Base-by-base conservation (phyloP, 2,329 filamentous ascomycete species). In the Alternaria brassicicola region DNA sequence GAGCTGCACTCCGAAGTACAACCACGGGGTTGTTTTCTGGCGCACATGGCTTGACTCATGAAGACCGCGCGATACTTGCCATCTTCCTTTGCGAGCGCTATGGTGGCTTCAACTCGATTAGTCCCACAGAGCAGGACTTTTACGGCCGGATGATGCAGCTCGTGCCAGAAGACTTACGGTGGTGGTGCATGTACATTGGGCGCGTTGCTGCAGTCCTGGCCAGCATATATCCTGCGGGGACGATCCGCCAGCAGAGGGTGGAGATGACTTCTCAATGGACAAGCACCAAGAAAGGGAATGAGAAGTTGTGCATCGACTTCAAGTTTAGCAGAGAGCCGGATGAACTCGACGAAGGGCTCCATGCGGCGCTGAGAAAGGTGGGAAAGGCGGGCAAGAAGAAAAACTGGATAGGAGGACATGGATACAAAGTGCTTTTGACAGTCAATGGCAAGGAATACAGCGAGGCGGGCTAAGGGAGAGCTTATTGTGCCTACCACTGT, bases 51-150 rank as follows among this genome's bases (percentile, higher is more conserved):
- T 78, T 96, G 25, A 88, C 87, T 1, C 93, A 97, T 72, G 76
- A 87, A 42, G 84, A 88, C 49, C 85, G 92, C 12, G 89, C 90
- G 0, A 76, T 91, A 2, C 80, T 97, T 3, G 91, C 87, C 0
- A 79, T 96, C 4, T 84, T 89, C 1, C 81, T 91, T 1, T 92
- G 88, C 65, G 87, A 89, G 43, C 83, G 92, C 64, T 96, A 92
- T 87, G 89, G 88, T 17, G 87, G 86, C 2, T 65, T 65, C 17
- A 54, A 57, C 7, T 84, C 85, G 39, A 80, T 90, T 2, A 83
- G 85, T 2, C 85, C 86, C 0, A 80, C 81, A 0, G 88, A 90
- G 64, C 70, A 81, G 8, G 72, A 79, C 4, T 87, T 88, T 65
- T 84, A 85, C 30, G 70, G 76, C 1, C 80, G 82, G 4, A 78